Conservation (phyloP, 129 eudicot genomes). For the Ambrosia artemisiifolia region DNA sequence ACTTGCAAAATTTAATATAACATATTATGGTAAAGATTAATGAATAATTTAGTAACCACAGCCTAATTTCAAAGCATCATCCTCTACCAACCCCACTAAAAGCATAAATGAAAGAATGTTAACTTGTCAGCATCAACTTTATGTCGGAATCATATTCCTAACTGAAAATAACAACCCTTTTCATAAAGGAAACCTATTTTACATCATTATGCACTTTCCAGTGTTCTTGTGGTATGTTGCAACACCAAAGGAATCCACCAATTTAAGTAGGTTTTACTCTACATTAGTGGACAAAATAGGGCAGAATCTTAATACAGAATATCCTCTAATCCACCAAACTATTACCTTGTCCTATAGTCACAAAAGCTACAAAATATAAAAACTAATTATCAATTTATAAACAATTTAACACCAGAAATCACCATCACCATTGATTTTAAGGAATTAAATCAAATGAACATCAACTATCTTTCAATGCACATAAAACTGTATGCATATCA, state of each 20-base stretch:
- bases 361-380: not conserved
- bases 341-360: slow-evolving; percentile 3
- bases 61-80: slow-evolving; percentile 8
- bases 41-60: not conserved
- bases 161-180: not conserved
- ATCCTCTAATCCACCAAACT: slow-evolving; percentile 1
- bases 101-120: not conserved
- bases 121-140: slow-evolving; percentile 12
- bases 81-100: slow-evolving; percentile 13
- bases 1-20: slow-evolving; percentile 5
- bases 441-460: slow-evolving; percentile 8
- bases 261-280: not conserved
- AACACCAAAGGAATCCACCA: not conserved
- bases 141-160: slow-evolving; percentile 10
- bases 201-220: slow-evolving; percentile 6
- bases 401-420: no score
- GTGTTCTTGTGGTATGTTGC: not conserved
- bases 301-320: not conserved
- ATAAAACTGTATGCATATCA: not conserved
- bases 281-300: not conserved
- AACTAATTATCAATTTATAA: not conserved
- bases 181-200: not conserved
- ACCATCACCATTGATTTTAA: slow-evolving; percentile 2
- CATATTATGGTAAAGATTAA: not conserved
- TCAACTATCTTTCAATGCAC: slow-evolving; percentile 7